These are phyloP conservation scores for Cercospora sojina DNA, from an alignment of 2,329 filamentous ascomycete genomes.

Conservation along the genomic window DNA sequence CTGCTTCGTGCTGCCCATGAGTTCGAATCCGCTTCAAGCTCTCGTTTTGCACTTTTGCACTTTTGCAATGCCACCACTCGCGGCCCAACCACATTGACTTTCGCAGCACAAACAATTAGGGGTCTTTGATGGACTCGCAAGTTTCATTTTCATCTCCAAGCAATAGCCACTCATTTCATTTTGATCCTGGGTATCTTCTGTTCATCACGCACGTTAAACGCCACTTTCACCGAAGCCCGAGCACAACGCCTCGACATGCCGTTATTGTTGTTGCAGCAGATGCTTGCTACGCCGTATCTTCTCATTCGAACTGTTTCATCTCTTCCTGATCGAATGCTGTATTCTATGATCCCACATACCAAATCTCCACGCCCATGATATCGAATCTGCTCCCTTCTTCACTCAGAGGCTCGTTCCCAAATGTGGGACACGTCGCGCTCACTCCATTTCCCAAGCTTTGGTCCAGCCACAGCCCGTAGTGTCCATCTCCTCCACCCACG, in stretches of 20 bases:
- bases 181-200: neutral
- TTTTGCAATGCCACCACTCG: neutral
- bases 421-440: slow-evolving; percentile 81
- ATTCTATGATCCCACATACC: slow-evolving; percentile 68
- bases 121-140: neutral
- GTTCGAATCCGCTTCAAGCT: neutral
- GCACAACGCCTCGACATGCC: neutral
- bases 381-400: slow-evolving; percentile 92
- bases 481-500: slow-evolving; percentile 81
- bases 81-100: neutral
- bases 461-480: slow-evolving; percentile 92
- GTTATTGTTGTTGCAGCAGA: neutral
- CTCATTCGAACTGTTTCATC: neutral
- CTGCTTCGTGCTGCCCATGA: neutral
- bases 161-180: neutral
- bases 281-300: neutral
- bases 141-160: neutral
- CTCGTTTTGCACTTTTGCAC: neutral
- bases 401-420: slow-evolving; percentile 90
- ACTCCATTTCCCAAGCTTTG: slow-evolving; percentile 80
- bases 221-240: neutral
- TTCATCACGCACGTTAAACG: neutral
- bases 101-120: neutral
- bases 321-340: neutral
- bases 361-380: slow-evolving; percentile 85